Base-by-base conservation (phyloP, 768 basidiomycete genomes). In the Agaricus sinodeliciosus region DNA sequence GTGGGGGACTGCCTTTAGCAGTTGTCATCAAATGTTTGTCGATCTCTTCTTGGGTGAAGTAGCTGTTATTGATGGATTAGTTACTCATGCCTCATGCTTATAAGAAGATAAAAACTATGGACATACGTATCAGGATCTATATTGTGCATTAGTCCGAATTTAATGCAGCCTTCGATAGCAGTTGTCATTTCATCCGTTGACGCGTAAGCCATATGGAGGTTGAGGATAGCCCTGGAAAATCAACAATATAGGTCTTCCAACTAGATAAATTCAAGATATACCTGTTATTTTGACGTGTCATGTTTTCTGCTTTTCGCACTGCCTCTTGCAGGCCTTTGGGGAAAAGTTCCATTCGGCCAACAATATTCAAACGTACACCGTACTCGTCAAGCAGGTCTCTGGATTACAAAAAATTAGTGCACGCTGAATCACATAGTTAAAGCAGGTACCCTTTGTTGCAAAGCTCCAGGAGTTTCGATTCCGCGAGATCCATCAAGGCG, bases 191-290 rank as follows among this genome's bases (percentile, higher is more conserved):
- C 96, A 62, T 99, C 90, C 26, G 87, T 79, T 1, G 94, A 87
- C 4, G 92, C 77, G 62, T 97, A 99, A 0, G 95, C 86, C 76
- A 94, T 91, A 69, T 90, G 92, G 4, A 98, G 72, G 63, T 98
- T 97, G 34, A 98, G 74, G 25, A 94, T 85, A 1, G 89, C 84
- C 28, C 94, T 97, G 51, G 16, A 46, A 18, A 49, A 31, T 1
- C 15, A 34, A 27, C 13, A 28, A 19, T 47, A 41, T 41, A 54
- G 12, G 63, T 75, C 39, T 55, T 92, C 22, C 94, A 45, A n/a
- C 5, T 13, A n/a, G 16, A 15, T 2, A 26, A 13, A 27, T 2
- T 4, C 2, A 40, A 54, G 13, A 63, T 75, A 37, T 55, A 93
- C 94, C 73, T 71, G 15, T 76, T 73, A 59, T 97, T 88, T 37